phyloP scores from a whole-genome alignment of 2,329 filamentous ascomycete genomes.

The Neopestalotiopsis rosae region DNA sequence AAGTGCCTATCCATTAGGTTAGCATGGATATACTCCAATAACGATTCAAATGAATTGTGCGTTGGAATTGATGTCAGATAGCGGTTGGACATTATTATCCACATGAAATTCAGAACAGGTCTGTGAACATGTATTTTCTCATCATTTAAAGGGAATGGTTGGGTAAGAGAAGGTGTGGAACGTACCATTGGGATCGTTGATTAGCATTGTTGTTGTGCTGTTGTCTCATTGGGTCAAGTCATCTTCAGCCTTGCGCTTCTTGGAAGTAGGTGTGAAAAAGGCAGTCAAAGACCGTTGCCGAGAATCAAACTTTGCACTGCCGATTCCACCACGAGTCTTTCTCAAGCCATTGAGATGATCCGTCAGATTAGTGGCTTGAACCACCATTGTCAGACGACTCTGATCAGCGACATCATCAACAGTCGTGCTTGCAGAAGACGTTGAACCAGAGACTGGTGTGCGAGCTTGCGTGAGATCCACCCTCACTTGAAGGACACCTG shows the following conservation, averaged over 20 bases:
- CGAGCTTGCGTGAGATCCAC: slow-evolving; percentile 18
- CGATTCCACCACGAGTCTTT: slow-evolving; percentile 82
- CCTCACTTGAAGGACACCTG: slow-evolving; percentile 39
- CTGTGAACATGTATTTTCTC: slow-evolving; percentile 75
- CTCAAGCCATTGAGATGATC: slow-evolving; percentile 76
- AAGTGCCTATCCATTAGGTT: neutral
- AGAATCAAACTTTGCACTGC: slow-evolving; percentile 76
- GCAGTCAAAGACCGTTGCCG: slow-evolving; percentile 77
- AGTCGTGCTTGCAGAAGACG: neutral
- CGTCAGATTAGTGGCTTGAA: slow-evolving; percentile 66
- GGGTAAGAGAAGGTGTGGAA: neutral
- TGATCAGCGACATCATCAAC: neutral
- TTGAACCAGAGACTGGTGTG: too few relatives aligned
- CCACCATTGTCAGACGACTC: slow-evolving; percentile 45
- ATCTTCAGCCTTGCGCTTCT: slow-evolving; percentile 53
- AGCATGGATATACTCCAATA: neutral
- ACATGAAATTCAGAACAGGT: slow-evolving; percentile 83
- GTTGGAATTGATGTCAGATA: slow-evolving; percentile 65
- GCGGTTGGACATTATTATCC: slow-evolving; percentile 81
- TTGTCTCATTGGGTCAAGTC: slow-evolving; percentile 1
- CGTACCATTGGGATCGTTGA: slow-evolving; percentile 12
- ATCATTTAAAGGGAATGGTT: slow-evolving; percentile 62
- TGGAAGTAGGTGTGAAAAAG: slow-evolving; percentile 66
- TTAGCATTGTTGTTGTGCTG: neutral
- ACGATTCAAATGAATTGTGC: slow-evolving; percentile 2